Percentiles rank a stretch among this genome's conserved stretches.
Evolutionary conservation across 1,284 basidiomycete species (phyloP).

Genomic region (Neonothopanus nambi): DNA sequence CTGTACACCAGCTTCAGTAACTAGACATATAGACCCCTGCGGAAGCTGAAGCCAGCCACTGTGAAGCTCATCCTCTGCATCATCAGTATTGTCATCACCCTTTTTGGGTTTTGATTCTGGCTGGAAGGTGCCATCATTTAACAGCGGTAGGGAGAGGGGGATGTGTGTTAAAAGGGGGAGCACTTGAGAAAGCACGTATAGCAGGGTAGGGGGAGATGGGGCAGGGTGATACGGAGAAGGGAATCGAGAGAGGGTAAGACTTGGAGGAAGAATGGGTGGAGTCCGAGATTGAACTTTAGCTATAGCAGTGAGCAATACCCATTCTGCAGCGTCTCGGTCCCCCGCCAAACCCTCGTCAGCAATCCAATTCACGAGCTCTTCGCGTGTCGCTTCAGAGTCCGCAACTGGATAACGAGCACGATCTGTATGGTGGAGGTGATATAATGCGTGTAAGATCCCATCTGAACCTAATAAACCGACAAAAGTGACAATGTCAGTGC

Average conservation of each 20-base stretch:
- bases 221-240: slow-evolving; percentile 38
- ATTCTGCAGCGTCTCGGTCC: slow-evolving; percentile 75
- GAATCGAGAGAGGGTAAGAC: slow-evolving; percentile 64
- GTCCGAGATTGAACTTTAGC: slow-evolving; percentile 68
- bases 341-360: slow-evolving; percentile 67
- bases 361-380: slow-evolving; percentile 69
- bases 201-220: slow-evolving; percentile 43
- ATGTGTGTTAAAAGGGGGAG: slow-evolving; percentile 52
- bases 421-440: slow-evolving; percentile 35
- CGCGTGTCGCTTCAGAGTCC: slow-evolving; percentile 31
- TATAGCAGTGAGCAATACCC: slow-evolving; percentile 67
- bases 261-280: slow-evolving; percentile 68
- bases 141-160: slow-evolving; percentile 52
- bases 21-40: slow-evolving; percentile 56
- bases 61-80: slow-evolving; percentile 64
- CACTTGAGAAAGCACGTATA: slow-evolving; percentile 54
- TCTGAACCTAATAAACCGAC: slow-evolving; percentile 71
- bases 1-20: slow-evolving; percentile 67
- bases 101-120: slow-evolving; percentile 56
- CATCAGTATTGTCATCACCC: neutral
- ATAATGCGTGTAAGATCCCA: slow-evolving; percentile 70
- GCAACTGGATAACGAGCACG: slow-evolving; percentile 39
- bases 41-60: slow-evolving; percentile 78
- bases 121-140: slow-evolving; percentile 63
- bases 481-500: slow-evolving; percentile 63